phyloP scores from a whole-genome alignment of 495 filamentous ascomycete species.

The Xylaria curta region DNA sequence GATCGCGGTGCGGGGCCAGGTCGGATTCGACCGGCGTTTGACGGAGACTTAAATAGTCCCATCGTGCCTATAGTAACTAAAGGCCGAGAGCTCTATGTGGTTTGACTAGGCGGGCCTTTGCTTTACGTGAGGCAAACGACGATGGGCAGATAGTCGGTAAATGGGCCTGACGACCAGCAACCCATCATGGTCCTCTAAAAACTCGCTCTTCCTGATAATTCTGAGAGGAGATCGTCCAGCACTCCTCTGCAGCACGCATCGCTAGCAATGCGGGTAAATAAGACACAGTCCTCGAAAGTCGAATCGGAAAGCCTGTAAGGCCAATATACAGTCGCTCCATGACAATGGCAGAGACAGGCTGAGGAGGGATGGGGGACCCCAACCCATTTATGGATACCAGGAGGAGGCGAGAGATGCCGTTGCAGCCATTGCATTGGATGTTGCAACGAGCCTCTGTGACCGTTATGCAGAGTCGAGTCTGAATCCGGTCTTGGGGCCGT shows the following conservation, averaged over 20 bases:
- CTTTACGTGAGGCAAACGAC: conserved; percentile 5
- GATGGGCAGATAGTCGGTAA: conserved; percentile 18
- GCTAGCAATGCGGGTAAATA: conserved; percentile 42
- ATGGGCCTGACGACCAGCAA: conserved; percentile 32
- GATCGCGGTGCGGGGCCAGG: conserved; percentile 38
- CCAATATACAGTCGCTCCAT: conserved; percentile 30
- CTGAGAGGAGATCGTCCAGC: conserved; percentile 27
- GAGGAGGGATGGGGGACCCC: conserved; percentile 8
- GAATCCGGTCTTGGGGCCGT: conserved; percentile 12
- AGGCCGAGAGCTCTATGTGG: neutral
- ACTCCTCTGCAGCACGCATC: conserved; percentile 37
- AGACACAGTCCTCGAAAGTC: conserved; percentile 33
- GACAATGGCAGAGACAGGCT: conserved; percentile 21
- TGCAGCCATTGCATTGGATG: neutral
- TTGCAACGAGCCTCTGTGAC: conserved; percentile 20
- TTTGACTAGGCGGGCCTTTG: neutral
- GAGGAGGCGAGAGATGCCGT: conserved; percentile 1
- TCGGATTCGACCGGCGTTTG: conserved; percentile 49
- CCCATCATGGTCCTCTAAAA: conserved; percentile 25
- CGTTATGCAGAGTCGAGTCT: conserved; percentile 23
- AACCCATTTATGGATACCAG: conserved; percentile 19
- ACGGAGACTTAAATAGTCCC: conserved; percentile 48
- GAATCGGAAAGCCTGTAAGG: conserved; percentile 33
- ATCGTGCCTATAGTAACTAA: conserved; percentile 30
- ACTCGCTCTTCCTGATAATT: conserved; percentile 20